A percentile compares a stretch with the other conserved stretches of the same genome.
These are phyloP conservation scores for Heracleum sosnowskyi DNA, from an alignment of 129 eudicot genomes.

Conservation along the genomic window DNA sequence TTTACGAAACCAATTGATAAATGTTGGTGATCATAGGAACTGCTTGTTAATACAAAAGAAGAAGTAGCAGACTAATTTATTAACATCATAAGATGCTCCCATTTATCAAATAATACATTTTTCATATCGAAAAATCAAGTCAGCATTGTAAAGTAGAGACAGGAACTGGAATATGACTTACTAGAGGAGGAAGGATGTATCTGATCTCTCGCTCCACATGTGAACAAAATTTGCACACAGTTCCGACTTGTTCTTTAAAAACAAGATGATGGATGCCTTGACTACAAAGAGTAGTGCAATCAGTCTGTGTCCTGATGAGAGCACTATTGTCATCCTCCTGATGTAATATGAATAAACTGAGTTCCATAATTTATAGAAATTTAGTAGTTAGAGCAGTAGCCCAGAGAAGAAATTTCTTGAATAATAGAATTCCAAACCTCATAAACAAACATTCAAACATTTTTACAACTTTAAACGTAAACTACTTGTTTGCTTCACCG, in stretches of 20 bases:
- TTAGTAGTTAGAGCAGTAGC: not conserved
- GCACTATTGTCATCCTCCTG: slow-evolving; percentile 29
- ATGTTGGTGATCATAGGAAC: not conserved
- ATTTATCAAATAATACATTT: not conserved
- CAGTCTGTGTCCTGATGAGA: not conserved
- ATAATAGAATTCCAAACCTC: not conserved
- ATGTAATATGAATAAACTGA: not conserved
- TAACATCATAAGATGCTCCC: not conserved
- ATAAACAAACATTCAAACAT: not conserved
- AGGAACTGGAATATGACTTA: slow-evolving; percentile 14
- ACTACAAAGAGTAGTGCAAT: not conserved
- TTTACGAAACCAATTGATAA: not conserved
- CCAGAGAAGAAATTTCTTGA: not conserved
- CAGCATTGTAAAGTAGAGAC: not conserved
- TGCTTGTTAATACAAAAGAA: not conserved
- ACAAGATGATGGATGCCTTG: slow-evolving; percentile 23
- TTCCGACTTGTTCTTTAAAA: slow-evolving; percentile 44
- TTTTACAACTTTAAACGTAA: too few species aligned
- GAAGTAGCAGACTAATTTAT: not conserved
- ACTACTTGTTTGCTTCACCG: not conserved
- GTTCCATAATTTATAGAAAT: too few species aligned
- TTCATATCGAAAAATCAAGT: not conserved
- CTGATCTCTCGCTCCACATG: slow-evolving; percentile 31
- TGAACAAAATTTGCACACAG: slow-evolving; percentile 34
- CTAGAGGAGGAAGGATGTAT: slow-evolving; percentile 34